Conservation (phyloP, 2,329 filamentous ascomycete genomes). For the Fusarium solani-melongenae region DNA sequence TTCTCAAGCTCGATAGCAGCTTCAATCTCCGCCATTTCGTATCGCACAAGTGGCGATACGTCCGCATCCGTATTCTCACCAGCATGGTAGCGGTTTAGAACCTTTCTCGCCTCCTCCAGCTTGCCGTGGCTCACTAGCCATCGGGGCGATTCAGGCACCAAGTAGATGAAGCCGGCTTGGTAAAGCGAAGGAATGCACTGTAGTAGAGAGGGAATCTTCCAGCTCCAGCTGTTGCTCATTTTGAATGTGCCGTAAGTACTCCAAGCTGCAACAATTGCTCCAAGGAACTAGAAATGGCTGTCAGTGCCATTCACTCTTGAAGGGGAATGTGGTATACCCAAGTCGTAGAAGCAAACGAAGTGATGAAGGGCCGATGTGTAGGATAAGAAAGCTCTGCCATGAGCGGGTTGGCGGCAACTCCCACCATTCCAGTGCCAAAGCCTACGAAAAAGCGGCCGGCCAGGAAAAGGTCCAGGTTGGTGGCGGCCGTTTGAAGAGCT, state of each 20-base stretch:
- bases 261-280: conserved; percentile 6
- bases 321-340: neutral
- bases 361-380: neutral
- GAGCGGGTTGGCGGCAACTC: neutral
- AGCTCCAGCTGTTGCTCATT: conserved; percentile 5
- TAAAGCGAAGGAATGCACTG: neutral
- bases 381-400: neutral
- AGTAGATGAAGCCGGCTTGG: neutral
- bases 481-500: neutral
- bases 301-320: neutral
- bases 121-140: conserved; percentile 8
- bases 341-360: neutral
- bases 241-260: conserved; percentile 1
- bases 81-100: conserved; percentile 7
- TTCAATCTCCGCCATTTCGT: conserved; percentile 13
- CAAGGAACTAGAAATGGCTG: conserved; percentile 5
- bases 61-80: neutral
- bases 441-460: neutral
- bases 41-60: neutral
- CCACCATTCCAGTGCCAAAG: neutral
- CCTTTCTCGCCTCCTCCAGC: neutral
- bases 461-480: neutral
- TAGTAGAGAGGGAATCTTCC: conserved; percentile 3
- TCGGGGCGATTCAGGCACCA: conserved; percentile 14
- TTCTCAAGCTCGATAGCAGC: conserved; percentile 5